Conservation (phyloP, 2,329 filamentous ascomycete genomes). For the Pyricularia sp. region DNA sequence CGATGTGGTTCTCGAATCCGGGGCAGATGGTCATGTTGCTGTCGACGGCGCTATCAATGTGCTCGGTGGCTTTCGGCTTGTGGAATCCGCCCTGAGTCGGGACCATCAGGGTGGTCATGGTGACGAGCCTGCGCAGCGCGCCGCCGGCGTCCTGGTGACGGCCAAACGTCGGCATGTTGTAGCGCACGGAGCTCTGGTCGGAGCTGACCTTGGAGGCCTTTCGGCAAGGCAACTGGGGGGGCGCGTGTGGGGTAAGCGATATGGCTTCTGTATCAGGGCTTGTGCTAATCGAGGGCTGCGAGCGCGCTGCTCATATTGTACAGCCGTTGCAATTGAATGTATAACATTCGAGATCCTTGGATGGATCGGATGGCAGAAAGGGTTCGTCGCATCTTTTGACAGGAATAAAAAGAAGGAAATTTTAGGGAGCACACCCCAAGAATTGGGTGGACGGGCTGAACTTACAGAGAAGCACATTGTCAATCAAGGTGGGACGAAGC, state of each 20-base stretch:
- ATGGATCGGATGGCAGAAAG: neutral
- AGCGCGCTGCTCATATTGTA: neutral
- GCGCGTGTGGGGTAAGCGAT: neutral
- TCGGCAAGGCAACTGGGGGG: neutral
- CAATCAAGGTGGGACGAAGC: neutral
- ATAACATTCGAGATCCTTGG: neutral
- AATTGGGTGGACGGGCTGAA: neutral
- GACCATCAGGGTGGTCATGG: slow-evolving; percentile 20
- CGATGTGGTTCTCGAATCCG: slow-evolving; percentile 31
- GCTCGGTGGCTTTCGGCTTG: slow-evolving; percentile 10
- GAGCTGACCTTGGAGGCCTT: neutral
- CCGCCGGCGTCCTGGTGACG: slow-evolving; percentile 1
- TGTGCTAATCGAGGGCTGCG: neutral
- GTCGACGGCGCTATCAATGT: slow-evolving; percentile 8
- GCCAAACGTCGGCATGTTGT: neutral
- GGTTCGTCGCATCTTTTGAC: neutral
- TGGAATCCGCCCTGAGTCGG: slow-evolving; percentile 18
- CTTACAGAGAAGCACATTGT: slow-evolving; percentile 3
- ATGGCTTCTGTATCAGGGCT: neutral
- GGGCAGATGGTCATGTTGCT: slow-evolving; percentile 9
- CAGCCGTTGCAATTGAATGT: neutral
- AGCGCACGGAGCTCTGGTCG: neutral
- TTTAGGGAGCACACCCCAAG: neutral
- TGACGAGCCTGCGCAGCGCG: slow-evolving; percentile 10
- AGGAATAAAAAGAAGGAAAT: neutral